These are phyloP conservation scores for Neonectria coccinea DNA, from an alignment of 2,329 filamentous ascomycete species.

Conservation along the genomic window DNA sequence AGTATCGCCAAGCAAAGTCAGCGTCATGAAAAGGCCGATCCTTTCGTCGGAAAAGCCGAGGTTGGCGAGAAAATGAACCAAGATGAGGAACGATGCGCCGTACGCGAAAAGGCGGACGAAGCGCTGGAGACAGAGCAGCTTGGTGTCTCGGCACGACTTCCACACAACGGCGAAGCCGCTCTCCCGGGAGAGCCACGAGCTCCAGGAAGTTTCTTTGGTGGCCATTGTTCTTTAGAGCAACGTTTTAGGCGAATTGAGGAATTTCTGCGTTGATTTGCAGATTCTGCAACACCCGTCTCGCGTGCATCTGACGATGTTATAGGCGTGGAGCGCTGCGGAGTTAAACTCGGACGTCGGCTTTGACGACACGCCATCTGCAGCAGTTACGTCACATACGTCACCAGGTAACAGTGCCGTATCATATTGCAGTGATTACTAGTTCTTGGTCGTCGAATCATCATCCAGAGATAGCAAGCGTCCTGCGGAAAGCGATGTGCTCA, in stretches of 20 bases:
- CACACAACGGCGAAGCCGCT: constrained; percentile 3
- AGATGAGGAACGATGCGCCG: constrained; percentile 67
- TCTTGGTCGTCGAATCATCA: neutral
- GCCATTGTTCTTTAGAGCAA: neutral
- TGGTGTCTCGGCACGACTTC: constrained; percentile 42
- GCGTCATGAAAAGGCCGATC: constrained; percentile 74
- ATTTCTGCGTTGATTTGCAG: neutral
- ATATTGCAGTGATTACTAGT: neutral
- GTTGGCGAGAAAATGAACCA: constrained; percentile 66
- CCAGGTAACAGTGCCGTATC: neutral
- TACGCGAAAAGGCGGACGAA: constrained; percentile 74
- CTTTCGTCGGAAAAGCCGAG: constrained; percentile 62
- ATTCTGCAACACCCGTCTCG: neutral
- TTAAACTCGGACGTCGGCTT: constrained; percentile 10
- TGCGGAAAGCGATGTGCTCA: neutral
- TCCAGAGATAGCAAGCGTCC: neutral
- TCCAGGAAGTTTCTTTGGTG: neutral
- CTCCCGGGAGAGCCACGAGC: constrained; percentile 1
- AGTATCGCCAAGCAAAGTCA: constrained; percentile 71
- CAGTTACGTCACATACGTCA: neutral
- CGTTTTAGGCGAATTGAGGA: neutral
- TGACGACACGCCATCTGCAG: neutral
- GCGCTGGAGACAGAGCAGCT: constrained; percentile 68
- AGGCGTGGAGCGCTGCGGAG: neutral
- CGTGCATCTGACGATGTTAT: neutral